Evolutionary conservation across 805 yeast species (phyloP).

Genomic region (Candida mattraensis): DNA sequence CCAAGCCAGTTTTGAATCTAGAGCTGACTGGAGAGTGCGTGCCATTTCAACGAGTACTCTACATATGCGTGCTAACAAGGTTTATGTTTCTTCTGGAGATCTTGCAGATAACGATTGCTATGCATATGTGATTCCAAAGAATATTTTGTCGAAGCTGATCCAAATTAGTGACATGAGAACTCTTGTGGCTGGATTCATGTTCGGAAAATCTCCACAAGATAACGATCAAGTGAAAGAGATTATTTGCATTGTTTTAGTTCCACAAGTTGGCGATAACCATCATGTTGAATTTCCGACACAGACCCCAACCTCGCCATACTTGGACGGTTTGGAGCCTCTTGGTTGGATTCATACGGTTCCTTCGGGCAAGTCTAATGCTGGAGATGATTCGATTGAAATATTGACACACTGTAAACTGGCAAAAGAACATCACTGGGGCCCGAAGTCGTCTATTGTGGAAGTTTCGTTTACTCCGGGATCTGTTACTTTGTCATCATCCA

Average conservation of each 20-base stretch:
- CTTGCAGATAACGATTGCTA: conserved; percentile 47
- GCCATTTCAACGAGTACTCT: conserved; percentile 78
- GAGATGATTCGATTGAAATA: conserved; percentile 70
- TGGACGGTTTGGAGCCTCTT: conserved; percentile 67
- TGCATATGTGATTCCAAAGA: conserved; percentile 82
- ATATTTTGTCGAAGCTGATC: conserved; percentile 72
- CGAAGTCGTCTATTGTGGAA: conserved; percentile 53
- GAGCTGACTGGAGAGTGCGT: conserved; percentile 86
- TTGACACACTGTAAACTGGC: conserved; percentile 53
- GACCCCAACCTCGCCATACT: conserved; percentile 41
- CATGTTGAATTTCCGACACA: conserved; percentile 59
- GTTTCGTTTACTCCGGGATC: conserved; percentile 84
- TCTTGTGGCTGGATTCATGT: conserved; percentile 80
- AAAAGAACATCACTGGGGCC: conserved; percentile 39
- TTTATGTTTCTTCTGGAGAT: conserved; percentile 70
- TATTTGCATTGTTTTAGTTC: conserved; percentile 70
- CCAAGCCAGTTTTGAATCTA: conserved; percentile 77
- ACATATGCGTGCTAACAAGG: conserved; percentile 70
- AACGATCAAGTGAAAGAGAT: conserved; percentile 76
- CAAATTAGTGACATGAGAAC: conserved; percentile 77
- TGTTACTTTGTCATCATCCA: conserved; percentile 68
- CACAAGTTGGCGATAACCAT: conserved; percentile 78
- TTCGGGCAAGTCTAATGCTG: conserved; percentile 49
- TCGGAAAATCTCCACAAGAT: conserved; percentile 76
- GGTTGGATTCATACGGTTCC: conserved; percentile 96